Percentiles rank a stretch among this genome's conserved stretches.
Conservation (phyloP, 106 monocot genomes). For the Acanthochlamys bracteata region DNA sequence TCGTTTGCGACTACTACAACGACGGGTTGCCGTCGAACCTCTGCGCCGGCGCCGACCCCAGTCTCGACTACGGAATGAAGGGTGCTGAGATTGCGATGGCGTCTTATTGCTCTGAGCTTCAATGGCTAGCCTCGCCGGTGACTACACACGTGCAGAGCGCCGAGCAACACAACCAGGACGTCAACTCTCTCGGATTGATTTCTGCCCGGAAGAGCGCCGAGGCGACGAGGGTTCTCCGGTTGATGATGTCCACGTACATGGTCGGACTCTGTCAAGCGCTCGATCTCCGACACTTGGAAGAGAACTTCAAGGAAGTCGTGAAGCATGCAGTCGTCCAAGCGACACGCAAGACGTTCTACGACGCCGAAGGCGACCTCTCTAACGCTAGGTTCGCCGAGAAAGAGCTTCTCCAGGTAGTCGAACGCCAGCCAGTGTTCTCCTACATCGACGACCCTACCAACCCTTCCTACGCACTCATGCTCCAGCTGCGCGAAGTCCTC, state of each 20-base stretch:
- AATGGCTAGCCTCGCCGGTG: constrained; percentile 45
- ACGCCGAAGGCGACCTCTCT: constrained; percentile 20
- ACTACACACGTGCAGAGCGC: constrained; percentile 64
- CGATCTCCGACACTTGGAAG: constrained; percentile 38
- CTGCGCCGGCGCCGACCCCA: not conserved
- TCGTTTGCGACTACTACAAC: constrained; percentile 1
- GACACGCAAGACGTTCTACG: constrained; percentile 24
- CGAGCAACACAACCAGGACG: constrained; percentile 47
- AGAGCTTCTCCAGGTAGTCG: constrained; percentile 28
- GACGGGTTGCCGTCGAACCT: constrained; percentile 4
- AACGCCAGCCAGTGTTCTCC: constrained; percentile 26
- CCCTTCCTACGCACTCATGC: constrained; percentile 28
- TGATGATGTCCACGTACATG: constrained; percentile 37
- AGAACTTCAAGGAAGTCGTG: constrained; percentile 26
- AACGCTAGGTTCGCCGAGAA: constrained; percentile 38
- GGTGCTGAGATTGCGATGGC: not conserved
- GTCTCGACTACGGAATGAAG: constrained; percentile 3
- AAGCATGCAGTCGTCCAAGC: constrained; percentile 29
- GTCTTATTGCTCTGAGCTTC: constrained; percentile 45
- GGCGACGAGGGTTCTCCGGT: constrained; percentile 39
- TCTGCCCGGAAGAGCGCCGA: constrained; percentile 48
- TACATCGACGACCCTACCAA: constrained; percentile 33
- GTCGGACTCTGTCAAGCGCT: constrained; percentile 30
- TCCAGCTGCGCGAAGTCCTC: constrained; percentile 25
- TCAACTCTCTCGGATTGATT: constrained; percentile 38